Evolutionary conservation across 139 green algal genomes (phyloP).

Genomic region (Desmodesmus armatus): DNA sequence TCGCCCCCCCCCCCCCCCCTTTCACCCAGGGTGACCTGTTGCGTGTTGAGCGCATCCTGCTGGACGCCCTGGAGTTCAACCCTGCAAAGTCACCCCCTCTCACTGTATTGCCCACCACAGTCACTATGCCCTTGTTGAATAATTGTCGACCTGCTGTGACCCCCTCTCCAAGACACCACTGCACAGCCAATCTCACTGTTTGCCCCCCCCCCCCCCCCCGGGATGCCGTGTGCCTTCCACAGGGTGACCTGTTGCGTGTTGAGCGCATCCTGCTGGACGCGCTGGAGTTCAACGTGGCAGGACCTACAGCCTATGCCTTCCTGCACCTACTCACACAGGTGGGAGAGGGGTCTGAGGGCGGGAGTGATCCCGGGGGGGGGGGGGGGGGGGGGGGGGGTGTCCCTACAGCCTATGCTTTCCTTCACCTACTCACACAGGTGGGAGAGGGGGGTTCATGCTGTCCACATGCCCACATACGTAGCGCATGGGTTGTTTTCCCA

Average conservation of each 20-base stretch:
- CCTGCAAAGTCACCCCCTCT: slow-evolving; percentile 47
- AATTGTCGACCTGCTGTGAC: too few species aligned
- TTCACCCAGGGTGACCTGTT: slow-evolving; percentile 54
- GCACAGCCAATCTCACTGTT: too few species aligned
- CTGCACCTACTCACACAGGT: slow-evolving; percentile 56
- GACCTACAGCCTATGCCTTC: slow-evolving; percentile 54
- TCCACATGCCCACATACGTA: not conserved
- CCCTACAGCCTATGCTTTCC: slow-evolving; percentile 55
- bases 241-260: slow-evolving; percentile 57
- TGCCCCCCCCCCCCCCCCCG: too few species aligned
- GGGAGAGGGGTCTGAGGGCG: too few species aligned
- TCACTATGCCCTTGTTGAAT: too few species aligned
- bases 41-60: slow-evolving; percentile 60
- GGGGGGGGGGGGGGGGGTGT: too few species aligned
- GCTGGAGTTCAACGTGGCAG: slow-evolving; percentile 55
- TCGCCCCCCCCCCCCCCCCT: too few species aligned
- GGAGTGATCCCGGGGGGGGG: too few species aligned
- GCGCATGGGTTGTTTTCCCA: not conserved
- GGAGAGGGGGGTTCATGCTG: not conserved
- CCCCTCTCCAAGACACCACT: too few species aligned
- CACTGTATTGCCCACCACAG: too few species aligned
- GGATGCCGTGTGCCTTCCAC: too few species aligned
- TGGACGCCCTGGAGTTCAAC: slow-evolving; percentile 60
- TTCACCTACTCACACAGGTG: slow-evolving; percentile 56
- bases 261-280: slow-evolving; percentile 61